Evolutionary conservation across 305 asterid species (phyloP).

Genomic region (Solanum hybrid): DNA sequence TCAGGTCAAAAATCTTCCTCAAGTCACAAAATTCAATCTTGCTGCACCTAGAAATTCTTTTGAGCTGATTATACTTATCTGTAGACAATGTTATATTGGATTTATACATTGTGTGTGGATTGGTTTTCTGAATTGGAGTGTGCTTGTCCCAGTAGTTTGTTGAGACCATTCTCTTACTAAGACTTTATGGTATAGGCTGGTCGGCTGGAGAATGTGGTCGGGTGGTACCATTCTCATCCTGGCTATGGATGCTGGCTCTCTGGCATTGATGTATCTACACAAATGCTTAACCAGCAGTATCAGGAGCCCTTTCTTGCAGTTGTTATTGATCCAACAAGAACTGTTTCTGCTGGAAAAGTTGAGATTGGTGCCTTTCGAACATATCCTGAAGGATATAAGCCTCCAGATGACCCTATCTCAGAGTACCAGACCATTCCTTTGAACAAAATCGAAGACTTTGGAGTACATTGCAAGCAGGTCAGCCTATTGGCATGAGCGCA

Average conservation of each 20-base stretch:
- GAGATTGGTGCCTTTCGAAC: conserved; percentile 98
- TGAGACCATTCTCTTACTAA: conserved; percentile 1
- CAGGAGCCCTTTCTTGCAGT: conserved; percentile 98
- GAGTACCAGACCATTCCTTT: conserved; percentile 97
- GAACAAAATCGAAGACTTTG: conserved; percentile 96
- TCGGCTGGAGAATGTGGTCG: conserved; percentile 86
- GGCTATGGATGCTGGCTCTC: conserved; percentile 99
- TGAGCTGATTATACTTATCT: neutral
- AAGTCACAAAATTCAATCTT: neutral
- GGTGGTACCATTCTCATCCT: conserved; percentile 99
- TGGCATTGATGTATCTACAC: conserved; percentile 91
- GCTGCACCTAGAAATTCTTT: neutral
- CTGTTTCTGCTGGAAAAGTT: conserved; percentile 97
- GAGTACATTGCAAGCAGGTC: conserved; percentile 98
- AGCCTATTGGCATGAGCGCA: neutral
- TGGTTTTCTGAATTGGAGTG: neutral
- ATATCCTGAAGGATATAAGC: conserved; percentile 92
- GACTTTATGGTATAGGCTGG: conserved; percentile 56
- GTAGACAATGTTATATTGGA: neutral
- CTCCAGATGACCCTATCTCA: conserved; percentile 89
- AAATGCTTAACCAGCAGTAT: conserved; percentile 92
- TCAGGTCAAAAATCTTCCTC: neutral
- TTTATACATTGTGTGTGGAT: neutral
- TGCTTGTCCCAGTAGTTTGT: neutral
- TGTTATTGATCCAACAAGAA: conserved; percentile 97